Conservation (phyloP, 805 yeast species). For the Candida xiaguanensis region DNA sequence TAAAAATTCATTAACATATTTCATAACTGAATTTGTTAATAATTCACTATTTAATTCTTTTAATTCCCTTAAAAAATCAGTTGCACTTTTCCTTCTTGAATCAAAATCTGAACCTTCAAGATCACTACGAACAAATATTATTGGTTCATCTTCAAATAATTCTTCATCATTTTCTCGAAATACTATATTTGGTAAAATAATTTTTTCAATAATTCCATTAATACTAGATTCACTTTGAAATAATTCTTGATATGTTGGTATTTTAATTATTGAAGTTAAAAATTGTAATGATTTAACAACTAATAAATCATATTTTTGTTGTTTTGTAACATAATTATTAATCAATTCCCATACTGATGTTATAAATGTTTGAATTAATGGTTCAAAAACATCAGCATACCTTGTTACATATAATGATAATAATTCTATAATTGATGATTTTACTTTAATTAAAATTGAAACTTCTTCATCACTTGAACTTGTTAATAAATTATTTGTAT, state of each 20-base stretch:
- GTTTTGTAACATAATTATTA: slow-evolving; percentile 54
- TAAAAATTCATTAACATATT: slow-evolving; percentile 66
- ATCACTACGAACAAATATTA: slow-evolving; percentile 87
- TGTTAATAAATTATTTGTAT: slow-evolving; percentile 48
- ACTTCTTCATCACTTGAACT: slow-evolving; percentile 60
- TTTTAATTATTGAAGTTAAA: slow-evolving; percentile 73
- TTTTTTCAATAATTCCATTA: slow-evolving; percentile 73
- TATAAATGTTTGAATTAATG: slow-evolving; percentile 71
- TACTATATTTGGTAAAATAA: slow-evolving; percentile 83
- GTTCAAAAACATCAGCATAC: slow-evolving; percentile 89
- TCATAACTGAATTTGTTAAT: slow-evolving; percentile 72
- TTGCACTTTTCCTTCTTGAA: slow-evolving; percentile 88
- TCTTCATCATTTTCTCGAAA: slow-evolving; percentile 89
- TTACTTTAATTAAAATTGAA: slow-evolving; percentile 66
- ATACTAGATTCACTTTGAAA: slow-evolving; percentile 59
- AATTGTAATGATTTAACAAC: slow-evolving; percentile 79
- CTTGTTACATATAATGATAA: slow-evolving; percentile 83
- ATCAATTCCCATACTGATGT: slow-evolving; percentile 79
- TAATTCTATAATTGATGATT: slow-evolving; percentile 80
- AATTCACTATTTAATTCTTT: slow-evolving; percentile 72
- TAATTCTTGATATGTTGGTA: slow-evolving; percentile 62
- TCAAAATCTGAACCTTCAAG: slow-evolving; percentile 94
- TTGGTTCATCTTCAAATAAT: slow-evolving; percentile 94
- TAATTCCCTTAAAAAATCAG: slow-evolving; percentile 84
- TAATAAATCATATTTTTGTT: slow-evolving; percentile 78